A percentile compares a stretch with the other conserved stretches of the same genome.
These are phyloP conservation scores for Coriolopsis trogii DNA, from an alignment of 1,284 basidiomycete species.

Conservation along the genomic window DNA sequence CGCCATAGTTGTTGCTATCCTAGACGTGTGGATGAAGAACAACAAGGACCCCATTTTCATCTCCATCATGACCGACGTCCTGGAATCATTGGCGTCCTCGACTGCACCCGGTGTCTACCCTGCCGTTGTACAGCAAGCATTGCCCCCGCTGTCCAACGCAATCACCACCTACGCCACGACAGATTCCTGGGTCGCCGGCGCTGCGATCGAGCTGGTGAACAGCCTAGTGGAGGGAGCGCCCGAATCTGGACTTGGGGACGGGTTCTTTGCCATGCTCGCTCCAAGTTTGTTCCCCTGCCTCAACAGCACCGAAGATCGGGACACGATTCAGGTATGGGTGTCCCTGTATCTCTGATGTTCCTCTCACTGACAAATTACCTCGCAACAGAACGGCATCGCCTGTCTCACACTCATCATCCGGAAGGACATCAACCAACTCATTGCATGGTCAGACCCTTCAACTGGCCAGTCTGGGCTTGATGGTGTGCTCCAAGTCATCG, in stretches of 20 bases:
- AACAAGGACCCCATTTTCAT: slow-evolving; percentile 90
- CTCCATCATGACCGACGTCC: slow-evolving; percentile 84
- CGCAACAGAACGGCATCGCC: slow-evolving; percentile 73
- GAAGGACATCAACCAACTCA: slow-evolving; percentile 82
- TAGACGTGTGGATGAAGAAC: slow-evolving; percentile 85
- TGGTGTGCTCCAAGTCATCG: slow-evolving; percentile 74
- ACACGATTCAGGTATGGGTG: slow-evolving; percentile 76
- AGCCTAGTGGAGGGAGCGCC: slow-evolving; percentile 71
- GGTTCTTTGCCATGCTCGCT: slow-evolving; percentile 76
- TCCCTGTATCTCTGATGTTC: background rate
- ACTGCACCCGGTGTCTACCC: slow-evolving; percentile 64
- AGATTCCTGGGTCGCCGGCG: slow-evolving; percentile 73
- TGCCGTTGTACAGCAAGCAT: slow-evolving; percentile 69
- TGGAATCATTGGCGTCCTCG: slow-evolving; percentile 70
- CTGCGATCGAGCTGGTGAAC: slow-evolving; percentile 82
- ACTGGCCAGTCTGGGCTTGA: slow-evolving; percentile 76
- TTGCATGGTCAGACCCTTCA: slow-evolving; percentile 70
- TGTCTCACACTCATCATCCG: slow-evolving; percentile 85
- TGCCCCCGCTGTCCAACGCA: slow-evolving; percentile 72
- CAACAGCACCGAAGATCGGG: slow-evolving; percentile 74
- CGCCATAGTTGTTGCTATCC: slow-evolving; percentile 64
- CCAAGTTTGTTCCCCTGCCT: slow-evolving; percentile 76
- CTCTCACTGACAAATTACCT: background rate
- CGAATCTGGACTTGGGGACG: slow-evolving; percentile 70
- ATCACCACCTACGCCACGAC: slow-evolving; percentile 60